phyloP scores from a whole-genome alignment of 2,329 filamentous ascomycete genomes.

The Lojkania enalia region DNA sequence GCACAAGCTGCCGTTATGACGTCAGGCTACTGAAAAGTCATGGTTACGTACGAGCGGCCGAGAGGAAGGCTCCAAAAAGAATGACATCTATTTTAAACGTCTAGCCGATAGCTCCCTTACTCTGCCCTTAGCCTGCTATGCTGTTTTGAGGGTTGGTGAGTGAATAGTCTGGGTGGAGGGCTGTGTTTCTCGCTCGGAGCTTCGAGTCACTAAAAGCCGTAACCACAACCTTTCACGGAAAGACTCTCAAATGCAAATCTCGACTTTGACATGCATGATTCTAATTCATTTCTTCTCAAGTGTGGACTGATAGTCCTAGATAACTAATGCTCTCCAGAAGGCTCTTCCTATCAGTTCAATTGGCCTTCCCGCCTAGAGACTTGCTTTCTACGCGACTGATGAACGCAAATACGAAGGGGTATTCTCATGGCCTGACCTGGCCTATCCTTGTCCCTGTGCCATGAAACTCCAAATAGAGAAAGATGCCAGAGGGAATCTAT shows the following conservation, averaged over 20 bases:
- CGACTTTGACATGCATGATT: background rate
- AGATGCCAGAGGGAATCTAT: background rate
- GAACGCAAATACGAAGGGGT: slow-evolving; percentile 4
- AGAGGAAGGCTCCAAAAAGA: no score
- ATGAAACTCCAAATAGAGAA: slow-evolving; percentile 3
- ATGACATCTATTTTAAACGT: no score
- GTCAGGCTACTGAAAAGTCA: slow-evolving; percentile 1
- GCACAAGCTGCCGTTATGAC: slow-evolving; percentile 1
- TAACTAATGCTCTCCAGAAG: background rate
- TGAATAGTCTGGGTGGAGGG: background rate
- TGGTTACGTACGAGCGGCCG: slow-evolving; percentile 5
- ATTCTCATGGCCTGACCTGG: slow-evolving; percentile 3
- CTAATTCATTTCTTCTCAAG: background rate
- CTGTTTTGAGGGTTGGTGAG: no score
- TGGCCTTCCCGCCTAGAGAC: background rate
- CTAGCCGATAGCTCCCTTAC: no score
- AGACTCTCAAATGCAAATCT: background rate
- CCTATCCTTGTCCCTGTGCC: background rate
- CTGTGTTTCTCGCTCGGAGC: background rate
- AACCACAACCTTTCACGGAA: background rate
- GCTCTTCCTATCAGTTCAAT: background rate
- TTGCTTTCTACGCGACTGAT: background rate
- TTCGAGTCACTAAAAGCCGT: background rate
- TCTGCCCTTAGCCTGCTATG: no score
- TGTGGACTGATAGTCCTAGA: no score